Evolutionary conservation across 495 filamentous ascomycete genomes (phyloP).

Genomic region (Penicillium paradoxum): DNA sequence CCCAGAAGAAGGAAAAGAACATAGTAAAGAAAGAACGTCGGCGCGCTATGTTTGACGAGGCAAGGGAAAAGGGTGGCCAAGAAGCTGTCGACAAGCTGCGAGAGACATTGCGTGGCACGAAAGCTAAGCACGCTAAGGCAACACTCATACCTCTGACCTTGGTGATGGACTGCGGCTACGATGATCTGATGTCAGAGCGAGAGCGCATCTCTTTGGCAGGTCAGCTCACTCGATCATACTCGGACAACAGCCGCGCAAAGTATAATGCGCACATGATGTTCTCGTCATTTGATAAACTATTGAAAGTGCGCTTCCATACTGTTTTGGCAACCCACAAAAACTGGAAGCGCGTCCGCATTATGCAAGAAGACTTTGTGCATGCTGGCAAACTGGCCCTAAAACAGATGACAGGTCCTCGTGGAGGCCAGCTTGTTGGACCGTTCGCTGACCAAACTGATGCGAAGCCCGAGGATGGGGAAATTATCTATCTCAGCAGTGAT

Average conservation of each 20-base stretch:
- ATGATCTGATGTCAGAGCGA: constrained; percentile 77
- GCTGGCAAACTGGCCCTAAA: constrained; percentile 56
- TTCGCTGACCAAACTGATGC: constrained; percentile 42
- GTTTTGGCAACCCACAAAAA: constrained; percentile 59
- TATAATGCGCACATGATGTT: constrained; percentile 66
- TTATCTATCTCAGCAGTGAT: constrained; percentile 87
- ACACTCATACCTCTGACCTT: constrained; percentile 66
- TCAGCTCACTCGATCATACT: constrained; percentile 84
- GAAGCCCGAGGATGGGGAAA: constrained; percentile 46
- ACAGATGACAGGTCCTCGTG: constrained; percentile 51
- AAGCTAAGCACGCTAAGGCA: constrained; percentile 28
- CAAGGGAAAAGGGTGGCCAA: constrained; percentile 23
- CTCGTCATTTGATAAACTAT: constrained; percentile 67
- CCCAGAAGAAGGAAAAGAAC: constrained; percentile 65
- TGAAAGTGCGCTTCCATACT: constrained; percentile 76
- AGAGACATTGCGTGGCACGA: constrained; percentile 15
- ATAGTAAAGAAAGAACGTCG: constrained; percentile 59
- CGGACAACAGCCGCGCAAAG: constrained; percentile 65
- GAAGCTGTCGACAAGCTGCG: constrained; percentile 28
- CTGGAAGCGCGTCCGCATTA: constrained; percentile 74
- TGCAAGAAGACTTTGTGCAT: constrained; percentile 62
- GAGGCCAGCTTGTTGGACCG: constrained; percentile 51
- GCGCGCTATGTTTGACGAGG: constrained; percentile 34
- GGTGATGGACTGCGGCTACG: constrained; percentile 88
- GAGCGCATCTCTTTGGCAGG: constrained; percentile 75